phyloP scores from a whole-genome alignment of 108 stramenopile species.

The Nannochloropsis salina region DNA sequence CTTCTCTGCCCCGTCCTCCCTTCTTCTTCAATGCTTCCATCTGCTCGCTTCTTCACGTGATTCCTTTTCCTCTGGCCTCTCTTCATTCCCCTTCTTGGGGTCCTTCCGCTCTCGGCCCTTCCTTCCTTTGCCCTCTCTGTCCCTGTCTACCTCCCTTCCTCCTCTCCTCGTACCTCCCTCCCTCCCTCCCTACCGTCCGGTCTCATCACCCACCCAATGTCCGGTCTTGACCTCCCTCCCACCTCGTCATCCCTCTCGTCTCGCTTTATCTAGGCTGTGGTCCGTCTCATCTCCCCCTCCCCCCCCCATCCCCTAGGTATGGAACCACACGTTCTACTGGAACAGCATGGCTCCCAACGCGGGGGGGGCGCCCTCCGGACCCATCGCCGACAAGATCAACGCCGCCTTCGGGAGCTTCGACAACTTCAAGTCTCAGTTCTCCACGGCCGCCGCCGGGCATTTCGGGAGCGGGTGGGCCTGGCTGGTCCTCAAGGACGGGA shows the following conservation, averaged over 20 bases:
- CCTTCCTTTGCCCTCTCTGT: background rate
- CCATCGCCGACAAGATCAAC: conserved; percentile 14
- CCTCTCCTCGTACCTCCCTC: too few relatives aligned
- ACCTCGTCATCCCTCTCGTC: too few relatives aligned
- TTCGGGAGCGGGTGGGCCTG: conserved; percentile 29
- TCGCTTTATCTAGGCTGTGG: too few relatives aligned
- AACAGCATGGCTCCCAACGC: conserved; percentile 26
- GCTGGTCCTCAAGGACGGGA: conserved; percentile 18
- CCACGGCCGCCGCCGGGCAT: background rate
- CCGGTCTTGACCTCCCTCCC: too few relatives aligned
- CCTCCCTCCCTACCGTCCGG: too few relatives aligned
- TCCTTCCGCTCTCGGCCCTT: background rate
- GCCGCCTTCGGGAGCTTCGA: conserved; percentile 23
- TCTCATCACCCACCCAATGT: too few relatives aligned
- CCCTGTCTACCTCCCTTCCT: background rate
- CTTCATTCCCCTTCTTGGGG: too few relatives aligned
- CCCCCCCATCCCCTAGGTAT: background rate
- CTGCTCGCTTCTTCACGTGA: too few relatives aligned
- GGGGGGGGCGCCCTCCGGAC: conserved; percentile 21
- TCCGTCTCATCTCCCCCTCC: background rate
- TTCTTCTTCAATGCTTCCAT: too few relatives aligned
- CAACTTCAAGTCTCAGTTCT: conserved; percentile 15
- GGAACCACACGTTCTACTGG: conserved; percentile 28
- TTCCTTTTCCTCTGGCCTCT: too few relatives aligned
- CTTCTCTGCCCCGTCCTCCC: too few relatives aligned